Percentiles rank a stretch among this genome's conserved stretches.
Conservation (phyloP, 1,139 yeast genomes). For the Suhomyces ambrosiae region DNA sequence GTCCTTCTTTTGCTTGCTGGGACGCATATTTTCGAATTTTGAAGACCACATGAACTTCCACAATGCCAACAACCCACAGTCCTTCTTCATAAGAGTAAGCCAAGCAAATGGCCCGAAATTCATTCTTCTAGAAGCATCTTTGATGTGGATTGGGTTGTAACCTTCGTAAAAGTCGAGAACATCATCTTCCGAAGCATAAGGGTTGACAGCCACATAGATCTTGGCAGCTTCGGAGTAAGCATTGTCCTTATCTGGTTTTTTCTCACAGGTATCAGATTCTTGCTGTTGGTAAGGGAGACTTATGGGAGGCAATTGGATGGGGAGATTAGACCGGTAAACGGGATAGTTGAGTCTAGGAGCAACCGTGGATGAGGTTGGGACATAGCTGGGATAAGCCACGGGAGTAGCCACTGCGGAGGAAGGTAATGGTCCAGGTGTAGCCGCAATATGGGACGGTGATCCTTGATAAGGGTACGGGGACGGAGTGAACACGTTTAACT, state of each 20-base stretch:
- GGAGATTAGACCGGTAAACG: conserved; percentile 6
- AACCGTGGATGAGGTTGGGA: too few relatives aligned
- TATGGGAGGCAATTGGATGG: conserved; percentile 17
- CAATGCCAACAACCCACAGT: conserved; percentile 17
- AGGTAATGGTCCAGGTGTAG: not conserved
- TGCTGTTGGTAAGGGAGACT: conserved; percentile 4
- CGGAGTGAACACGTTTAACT: conserved; percentile 1
- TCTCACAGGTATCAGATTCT: not conserved
- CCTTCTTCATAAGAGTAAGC: conserved; percentile 32
- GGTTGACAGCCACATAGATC: conserved; percentile 31
- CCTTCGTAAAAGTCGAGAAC: conserved; percentile 25
- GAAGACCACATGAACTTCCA: conserved; percentile 18
- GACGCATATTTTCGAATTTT: conserved; percentile 4
- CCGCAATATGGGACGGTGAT: not conserved
- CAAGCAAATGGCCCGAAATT: conserved; percentile 35
- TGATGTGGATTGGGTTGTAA: conserved; percentile 26
- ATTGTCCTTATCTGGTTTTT: not conserved
- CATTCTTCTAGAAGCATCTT: conserved; percentile 22
- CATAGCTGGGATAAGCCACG: not conserved
- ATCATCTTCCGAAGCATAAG: conserved; percentile 18
- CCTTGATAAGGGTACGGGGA: conserved; percentile 5
- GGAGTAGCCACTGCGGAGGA: not conserved
- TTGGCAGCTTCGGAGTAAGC: conserved; percentile 13
- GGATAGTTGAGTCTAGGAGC: conserved; percentile 1
- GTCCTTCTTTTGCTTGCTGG: conserved; percentile 1